These are phyloP conservation scores for Ogataea saltuana DNA, from an alignment of 805 yeast species.

Conservation along the genomic window DNA sequence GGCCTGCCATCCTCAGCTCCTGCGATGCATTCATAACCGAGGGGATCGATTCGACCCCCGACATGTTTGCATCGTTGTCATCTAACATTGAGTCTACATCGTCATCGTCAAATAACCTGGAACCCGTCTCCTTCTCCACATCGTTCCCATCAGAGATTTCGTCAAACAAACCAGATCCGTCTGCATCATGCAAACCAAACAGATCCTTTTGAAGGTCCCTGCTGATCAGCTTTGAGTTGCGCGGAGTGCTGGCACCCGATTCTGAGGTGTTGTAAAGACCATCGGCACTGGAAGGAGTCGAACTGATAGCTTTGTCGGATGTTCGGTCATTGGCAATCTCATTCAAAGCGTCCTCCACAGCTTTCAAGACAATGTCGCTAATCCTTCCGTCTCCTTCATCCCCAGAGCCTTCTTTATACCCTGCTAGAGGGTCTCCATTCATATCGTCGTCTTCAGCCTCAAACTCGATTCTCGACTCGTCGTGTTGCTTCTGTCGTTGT, in stretches of 20 bases:
- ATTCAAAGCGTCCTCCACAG: constrained; percentile 53
- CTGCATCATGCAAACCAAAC: constrained; percentile 30
- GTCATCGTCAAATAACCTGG: constrained; percentile 37
- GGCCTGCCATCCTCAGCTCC: constrained; percentile 53
- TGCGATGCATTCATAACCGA: constrained; percentile 27
- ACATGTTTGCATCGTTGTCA: constrained; percentile 13
- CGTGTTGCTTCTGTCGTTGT: constrained; percentile 5
- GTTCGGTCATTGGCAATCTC: constrained; percentile 48
- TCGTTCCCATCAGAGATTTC: constrained; percentile 23
- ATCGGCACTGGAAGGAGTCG: constrained; percentile 14
- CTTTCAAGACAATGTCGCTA: constrained; percentile 24
- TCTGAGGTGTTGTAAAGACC: constrained; percentile 14
- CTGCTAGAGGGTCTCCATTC: constrained; percentile 36
- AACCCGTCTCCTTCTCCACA: constrained; percentile 23
- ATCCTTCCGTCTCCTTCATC: constrained; percentile 38
- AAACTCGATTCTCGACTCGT: constrained; percentile 1
- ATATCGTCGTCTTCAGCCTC: constrained; percentile 26
- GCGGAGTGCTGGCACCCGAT: constrained; percentile 19
- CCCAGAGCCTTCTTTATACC: constrained; percentile 33
- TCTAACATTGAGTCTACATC: constrained; percentile 18
- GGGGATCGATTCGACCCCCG: constrained; percentile 17
- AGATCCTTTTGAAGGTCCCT: constrained; percentile 35
- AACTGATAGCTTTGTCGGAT: constrained; percentile 5
- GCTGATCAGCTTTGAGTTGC: constrained; percentile 29
- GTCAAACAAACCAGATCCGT: constrained; percentile 24